Evolutionary conservation across 257 asterid genomes (phyloP), one percentile per base, ranked within the genome.

Genomic region (Gentiana dahurica): DNA sequence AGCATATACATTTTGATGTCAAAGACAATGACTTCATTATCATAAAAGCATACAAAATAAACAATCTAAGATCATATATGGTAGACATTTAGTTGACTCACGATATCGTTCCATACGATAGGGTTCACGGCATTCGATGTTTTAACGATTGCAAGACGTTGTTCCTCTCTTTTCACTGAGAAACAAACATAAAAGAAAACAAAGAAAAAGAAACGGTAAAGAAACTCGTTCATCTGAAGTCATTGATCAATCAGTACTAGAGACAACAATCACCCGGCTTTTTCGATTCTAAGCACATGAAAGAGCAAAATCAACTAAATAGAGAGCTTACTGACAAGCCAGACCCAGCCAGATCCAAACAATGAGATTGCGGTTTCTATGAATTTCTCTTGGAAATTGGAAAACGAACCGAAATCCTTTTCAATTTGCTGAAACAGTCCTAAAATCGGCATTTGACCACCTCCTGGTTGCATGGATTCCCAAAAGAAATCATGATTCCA

Each of bases 401-500:
- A 4, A 67, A 82, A 84, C 38, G 96, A 90, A 69, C 75, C 83
- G 66, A 90, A 90, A 76, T 90, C 98, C 75, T 87, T 90, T 58
- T 90, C 89, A 61, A 87, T 90, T 79, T 84, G 94, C 79, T 84
- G 64, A 55, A 82, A 87, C 55, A 90, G 76, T 59, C 96, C 86
- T 60, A 75, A 12, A 38, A 77, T 79, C 43, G 98, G 98, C 80
- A 65, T 68, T 66, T 70, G 75, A 49, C 95, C 95, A 3, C 96
- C 98, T 59, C 94, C 94, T 24, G 96, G 96, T 68, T 81, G 82
- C 96, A 90, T 87, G 56, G 96, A 87, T 59, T 85, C 96, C 96
- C 96, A 90, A 71, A 87, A 90, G 79, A 87, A 90, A 76, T 90
- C 87, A 73, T 90, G 96, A 77, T 90, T 90, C 98, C 98, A 90